Evolutionary conservation across 1,284 basidiomycete species (phyloP).

Genomic region (Ceratobasidium papillatum): DNA sequence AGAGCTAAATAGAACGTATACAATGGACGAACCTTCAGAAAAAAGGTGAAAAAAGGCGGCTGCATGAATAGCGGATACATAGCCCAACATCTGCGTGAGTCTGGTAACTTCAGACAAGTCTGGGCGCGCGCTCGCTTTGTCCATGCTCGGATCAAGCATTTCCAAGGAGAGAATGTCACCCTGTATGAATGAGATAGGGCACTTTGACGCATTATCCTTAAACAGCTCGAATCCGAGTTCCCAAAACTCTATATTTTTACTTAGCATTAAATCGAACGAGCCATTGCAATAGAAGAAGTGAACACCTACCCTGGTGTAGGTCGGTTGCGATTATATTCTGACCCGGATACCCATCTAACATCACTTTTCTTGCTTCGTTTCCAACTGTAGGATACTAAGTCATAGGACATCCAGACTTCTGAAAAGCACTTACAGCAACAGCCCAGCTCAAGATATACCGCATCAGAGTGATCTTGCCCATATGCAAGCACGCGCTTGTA

Average conservation of each 20-base stretch:
- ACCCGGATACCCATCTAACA: constrained; percentile 55
- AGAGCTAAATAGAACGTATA: background rate
- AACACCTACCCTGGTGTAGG: constrained; percentile 49
- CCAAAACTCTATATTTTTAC: constrained; percentile 50
- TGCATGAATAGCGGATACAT: constrained; percentile 59
- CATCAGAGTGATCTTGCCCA: constrained; percentile 53
- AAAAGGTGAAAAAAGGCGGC: constrained; percentile 65
- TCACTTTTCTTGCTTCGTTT: constrained; percentile 56
- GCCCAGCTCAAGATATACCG: constrained; percentile 60
- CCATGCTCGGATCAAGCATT: constrained; percentile 48
- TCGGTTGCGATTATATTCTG: constrained; percentile 53
- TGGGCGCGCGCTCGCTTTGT: constrained; percentile 49
- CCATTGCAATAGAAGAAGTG: constrained; percentile 26
- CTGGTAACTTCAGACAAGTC: constrained; percentile 52
- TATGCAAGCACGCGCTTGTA: constrained; percentile 58
- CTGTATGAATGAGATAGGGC: constrained; percentile 58
- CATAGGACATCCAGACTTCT: background rate
- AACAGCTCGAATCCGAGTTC: constrained; percentile 53
- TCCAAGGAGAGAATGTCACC: constrained; percentile 56
- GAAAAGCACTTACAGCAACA: constrained; percentile 59
- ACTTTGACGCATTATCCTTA: constrained; percentile 52
- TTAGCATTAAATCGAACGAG: background rate
- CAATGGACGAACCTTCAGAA: constrained; percentile 48
- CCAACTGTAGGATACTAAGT: constrained; percentile 53
- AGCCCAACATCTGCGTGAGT: constrained; percentile 58